Evolutionary conservation across 495 filamentous ascomycete genomes (phyloP).

Genomic region (Tuber brumale): DNA sequence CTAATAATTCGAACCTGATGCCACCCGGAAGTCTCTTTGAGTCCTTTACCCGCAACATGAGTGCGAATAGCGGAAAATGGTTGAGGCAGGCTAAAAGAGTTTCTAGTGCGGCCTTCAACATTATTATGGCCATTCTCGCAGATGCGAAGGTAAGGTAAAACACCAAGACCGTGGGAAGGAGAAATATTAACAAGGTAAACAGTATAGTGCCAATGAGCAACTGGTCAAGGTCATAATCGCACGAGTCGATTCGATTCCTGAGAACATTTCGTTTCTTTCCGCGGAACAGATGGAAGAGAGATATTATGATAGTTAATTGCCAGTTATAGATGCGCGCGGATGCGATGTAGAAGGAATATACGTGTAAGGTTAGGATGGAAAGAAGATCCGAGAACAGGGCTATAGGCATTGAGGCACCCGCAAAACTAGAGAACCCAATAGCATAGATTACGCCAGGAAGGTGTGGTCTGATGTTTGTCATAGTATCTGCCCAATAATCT

Average conservation of each 20-base stretch:
- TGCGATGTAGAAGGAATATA: conserved; percentile 95
- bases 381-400: conserved; percentile 91
- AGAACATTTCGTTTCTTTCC: conserved; percentile 97
- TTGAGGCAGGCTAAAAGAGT: conserved; percentile 89
- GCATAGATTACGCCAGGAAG: conserved; percentile 84
- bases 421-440: conserved; percentile 90
- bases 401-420: conserved; percentile 93
- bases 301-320: conserved; percentile 93
- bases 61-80: conserved; percentile 93
- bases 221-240: conserved; percentile 98
- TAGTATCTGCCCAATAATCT: conserved; percentile 71
- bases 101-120: conserved; percentile 80
- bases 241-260: conserved; percentile 93
- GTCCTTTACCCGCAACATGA: conserved; percentile 96
- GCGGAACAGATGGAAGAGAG: conserved; percentile 94
- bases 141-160: conserved; percentile 96
- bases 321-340: conserved; percentile 95
- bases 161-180: conserved; percentile 87
- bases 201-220: conserved; percentile 92
- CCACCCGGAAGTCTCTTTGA: conserved; percentile 76
- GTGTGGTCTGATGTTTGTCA: conserved; percentile 60
- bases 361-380: conserved; percentile 86
- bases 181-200: conserved; percentile 91
- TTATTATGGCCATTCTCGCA: conserved; percentile 90
- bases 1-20: conserved; percentile 17